Evolutionary conservation across 2,329 filamentous ascomycete genomes (phyloP), one percentile per base, ranked within the genome.

Genomic region (Penicillium sp.): DNA sequence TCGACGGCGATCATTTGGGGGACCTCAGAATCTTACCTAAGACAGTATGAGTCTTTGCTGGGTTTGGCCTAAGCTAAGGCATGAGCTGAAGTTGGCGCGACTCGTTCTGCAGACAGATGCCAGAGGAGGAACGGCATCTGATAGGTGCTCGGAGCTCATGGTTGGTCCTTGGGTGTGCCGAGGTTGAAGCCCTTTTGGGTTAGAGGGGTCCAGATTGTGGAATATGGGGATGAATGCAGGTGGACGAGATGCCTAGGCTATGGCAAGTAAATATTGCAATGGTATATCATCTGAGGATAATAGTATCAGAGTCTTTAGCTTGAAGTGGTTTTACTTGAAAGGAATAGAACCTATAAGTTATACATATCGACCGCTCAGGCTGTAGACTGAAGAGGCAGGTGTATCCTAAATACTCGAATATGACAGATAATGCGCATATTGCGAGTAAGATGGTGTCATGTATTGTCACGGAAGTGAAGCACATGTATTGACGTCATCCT

Each of bases 401-500:
- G 48, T 59, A 53, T 59, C 19, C 13, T 7, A 13, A 48, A 44
- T 51, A 51, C 56, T 45, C 7, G 15, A 38, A 50, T 58, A 29
- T 29, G 7, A 11, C 9, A 5, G 19, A 46, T 21, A n/a, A 6
- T 21, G 7, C 19, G 17, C 30, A 21, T 19, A 31, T 6, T 13
- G 2, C 11, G 30, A 29, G 19, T n/a, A 9, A 26, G 29, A 3
- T 7, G n/a, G 45, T 60, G 64, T 66, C 60, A 65, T 23, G 64
- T 64, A 61, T 23, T 61, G 61, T 63, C 52, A 63, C 19, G 11
- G 13, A 23, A 19, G 17, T 21, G 26, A 50, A 52, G 59, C 60
- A 64, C 62, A 64, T 67, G 65, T 56, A 26, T 61, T 50, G 60
- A 67, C 61, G 61, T 67, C 62, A 66, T 62, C 38, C 23, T 30